phyloP scores from a whole-genome alignment of 2,329 filamentous ascomycete genomes.

The Penicillium polonicum region DNA sequence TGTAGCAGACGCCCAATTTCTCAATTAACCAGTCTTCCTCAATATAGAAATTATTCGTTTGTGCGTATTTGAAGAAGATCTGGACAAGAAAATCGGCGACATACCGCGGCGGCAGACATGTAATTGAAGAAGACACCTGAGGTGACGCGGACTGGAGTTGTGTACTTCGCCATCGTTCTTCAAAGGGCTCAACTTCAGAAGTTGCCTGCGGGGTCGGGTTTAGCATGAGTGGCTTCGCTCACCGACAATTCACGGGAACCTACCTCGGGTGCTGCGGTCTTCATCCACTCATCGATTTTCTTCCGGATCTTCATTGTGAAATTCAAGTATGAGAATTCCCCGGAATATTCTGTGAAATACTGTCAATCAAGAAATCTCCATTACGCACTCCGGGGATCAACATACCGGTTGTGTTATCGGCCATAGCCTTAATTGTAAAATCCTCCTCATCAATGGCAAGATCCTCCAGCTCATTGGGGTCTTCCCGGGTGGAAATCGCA shows the following conservation, averaged over 20 bases:
- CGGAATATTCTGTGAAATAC: constrained; percentile 41
- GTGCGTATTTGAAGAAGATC: constrained; percentile 46
- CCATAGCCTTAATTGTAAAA: constrained; percentile 41
- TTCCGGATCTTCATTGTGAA: constrained; percentile 46
- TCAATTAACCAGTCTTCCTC: constrained; percentile 44
- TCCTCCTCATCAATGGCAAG: constrained; percentile 44
- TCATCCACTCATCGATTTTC: constrained; percentile 47
- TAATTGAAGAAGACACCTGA: constrained; percentile 38
- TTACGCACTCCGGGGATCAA: neutral
- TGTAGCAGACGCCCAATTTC: constrained; percentile 41
- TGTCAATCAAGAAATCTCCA: neutral
- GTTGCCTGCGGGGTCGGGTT: constrained; percentile 28
- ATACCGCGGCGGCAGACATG: constrained; percentile 45
- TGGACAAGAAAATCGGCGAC: constrained; percentile 45
- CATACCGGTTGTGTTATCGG: constrained; percentile 43
- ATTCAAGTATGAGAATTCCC: constrained; percentile 47
- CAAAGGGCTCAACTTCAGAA: constrained; percentile 40
- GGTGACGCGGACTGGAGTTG: constrained; percentile 44
- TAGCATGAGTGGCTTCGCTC: constrained; percentile 2
- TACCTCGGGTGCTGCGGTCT: constrained; percentile 39
- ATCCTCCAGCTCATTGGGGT: constrained; percentile 41
- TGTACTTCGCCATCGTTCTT: constrained; percentile 45
- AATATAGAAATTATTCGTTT: constrained; percentile 47
- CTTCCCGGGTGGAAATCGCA: constrained; percentile 30
- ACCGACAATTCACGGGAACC: neutral